Evolutionary conservation across 2,329 filamentous ascomycete species (phyloP), one percentile per base, ranked within the genome.

Genomic region (Xylariaceae sp.): DNA sequence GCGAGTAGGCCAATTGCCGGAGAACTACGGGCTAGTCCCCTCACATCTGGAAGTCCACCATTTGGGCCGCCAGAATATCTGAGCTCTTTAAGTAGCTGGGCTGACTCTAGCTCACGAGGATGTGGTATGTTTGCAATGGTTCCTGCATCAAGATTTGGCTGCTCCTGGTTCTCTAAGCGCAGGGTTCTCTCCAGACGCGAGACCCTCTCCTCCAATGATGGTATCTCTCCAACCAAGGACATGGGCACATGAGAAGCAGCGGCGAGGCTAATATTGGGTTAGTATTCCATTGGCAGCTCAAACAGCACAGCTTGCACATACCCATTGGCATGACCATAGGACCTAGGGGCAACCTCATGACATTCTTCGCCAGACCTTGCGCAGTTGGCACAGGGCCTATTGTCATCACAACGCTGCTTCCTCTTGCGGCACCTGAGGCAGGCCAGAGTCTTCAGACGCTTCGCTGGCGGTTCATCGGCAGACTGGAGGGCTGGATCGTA

Each of bases 291-390:
- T 17, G 30, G 15, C 30, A 17, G 16, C 30, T 7, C 13, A 32
- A 8, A 17, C 13, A 8, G 30, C 13, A n/a, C 7, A 22, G 28
- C 16, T 15, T 6, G n/a, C 6, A 26, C 35, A 26, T 37, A 39
- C 28, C 37, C 28, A 39, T 32, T 39, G 29, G 29, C 12, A 32
- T 18, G 31, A 6, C n/a, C 15, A 29, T 15, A 34, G 12, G 19
- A 8, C 16, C 19, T 28, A 4, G 38, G 22, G 9, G 38, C 32
- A 16, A 19, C 30, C n/a, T 40, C 38, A 16, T 34, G 31, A 24
- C 44, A 47, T 24, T 47, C 41, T 15, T 41, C 44, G 24, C 38
- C 38, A 11, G 44, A 47, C n/a, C 37, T 34, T 15, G 39, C 22
- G 26, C 41, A 47, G 34, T 47, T 47, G 34, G 38, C 24, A 34